phyloP scores from a whole-genome alignment of 148 eudicot species.

The Rhododendron molle region DNA sequence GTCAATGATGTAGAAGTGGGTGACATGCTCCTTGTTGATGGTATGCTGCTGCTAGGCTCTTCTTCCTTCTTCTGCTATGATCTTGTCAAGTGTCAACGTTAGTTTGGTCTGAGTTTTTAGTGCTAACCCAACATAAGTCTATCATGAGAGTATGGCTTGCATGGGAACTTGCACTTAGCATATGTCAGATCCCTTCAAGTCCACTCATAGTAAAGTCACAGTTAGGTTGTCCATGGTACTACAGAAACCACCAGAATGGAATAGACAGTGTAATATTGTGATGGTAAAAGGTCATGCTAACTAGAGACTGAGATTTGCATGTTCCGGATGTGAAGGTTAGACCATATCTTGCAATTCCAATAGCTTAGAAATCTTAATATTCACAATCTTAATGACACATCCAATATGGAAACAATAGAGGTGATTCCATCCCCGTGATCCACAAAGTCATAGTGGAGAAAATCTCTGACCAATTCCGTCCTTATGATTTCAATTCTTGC shows the following conservation, averaged over 20 bases:
- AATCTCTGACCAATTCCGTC: not conserved
- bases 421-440: not conserved
- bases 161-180: not conserved
- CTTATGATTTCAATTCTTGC: not conserved
- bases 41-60: constrained; percentile 34
- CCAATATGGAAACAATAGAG: not conserved
- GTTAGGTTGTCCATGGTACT: not conserved
- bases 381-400: not conserved
- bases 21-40: constrained; percentile 97
- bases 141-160: not conserved
- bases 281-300: not conserved
- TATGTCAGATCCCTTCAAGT: not conserved
- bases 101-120: not conserved
- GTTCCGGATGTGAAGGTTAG: not conserved
- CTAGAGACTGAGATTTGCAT: not conserved
- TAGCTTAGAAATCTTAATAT: not conserved
- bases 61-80: too few relatives aligned
- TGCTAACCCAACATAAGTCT: not conserved
- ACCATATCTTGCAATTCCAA: not conserved
- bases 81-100: not conserved
- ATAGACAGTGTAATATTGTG: not conserved
- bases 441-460: not conserved
- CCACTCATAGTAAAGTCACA: not conserved
- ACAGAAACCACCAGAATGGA: not conserved
- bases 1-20: constrained; percentile 96